These are phyloP conservation scores for Cyathus striatus DNA, from an alignment of 768 basidiomycete genomes.

Conservation along the genomic window DNA sequence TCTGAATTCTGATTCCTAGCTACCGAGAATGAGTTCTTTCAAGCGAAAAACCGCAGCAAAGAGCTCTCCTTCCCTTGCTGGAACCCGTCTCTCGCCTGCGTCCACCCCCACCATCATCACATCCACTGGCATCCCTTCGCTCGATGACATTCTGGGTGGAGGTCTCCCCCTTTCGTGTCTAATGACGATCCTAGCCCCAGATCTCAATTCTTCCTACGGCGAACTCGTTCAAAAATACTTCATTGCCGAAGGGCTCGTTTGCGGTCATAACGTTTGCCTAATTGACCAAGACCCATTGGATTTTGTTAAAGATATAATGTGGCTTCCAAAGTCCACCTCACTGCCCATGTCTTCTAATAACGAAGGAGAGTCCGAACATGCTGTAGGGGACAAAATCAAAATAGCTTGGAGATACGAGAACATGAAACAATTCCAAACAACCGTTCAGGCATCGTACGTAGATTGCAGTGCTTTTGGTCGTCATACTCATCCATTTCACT, in stretches of 20 bases:
- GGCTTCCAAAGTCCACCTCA: slow-evolving; percentile 49
- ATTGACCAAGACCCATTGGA: slow-evolving; percentile 52
- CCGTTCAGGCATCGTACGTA: slow-evolving; percentile 54
- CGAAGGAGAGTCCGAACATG: slow-evolving; percentile 32
- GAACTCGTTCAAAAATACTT: slow-evolving; percentile 86
- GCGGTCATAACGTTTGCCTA: slow-evolving; percentile 64
- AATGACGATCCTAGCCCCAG: slow-evolving; percentile 73
- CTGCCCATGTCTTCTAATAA: slow-evolving; percentile 10
- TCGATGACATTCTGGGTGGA: slow-evolving; percentile 94
- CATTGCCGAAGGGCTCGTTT: slow-evolving; percentile 78
- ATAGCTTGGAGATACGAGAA: slow-evolving; percentile 98
- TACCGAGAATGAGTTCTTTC: slow-evolving; percentile 85
- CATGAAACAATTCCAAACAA: slow-evolving; percentile 91
- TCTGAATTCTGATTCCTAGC: too few species aligned
- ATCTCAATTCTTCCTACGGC: slow-evolving; percentile 81
- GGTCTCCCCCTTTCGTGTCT: slow-evolving; percentile 81
- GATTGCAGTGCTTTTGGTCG: slow-evolving; percentile 11
- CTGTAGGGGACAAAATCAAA: slow-evolving; percentile 59
- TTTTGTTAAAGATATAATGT: slow-evolving; percentile 77
- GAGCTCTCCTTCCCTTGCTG: slow-evolving; percentile 34
- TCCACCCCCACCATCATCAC: slow-evolving; percentile 53
- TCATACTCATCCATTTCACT: slow-evolving; percentile 1
- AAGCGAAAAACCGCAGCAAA: slow-evolving; percentile 55
- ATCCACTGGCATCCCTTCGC: slow-evolving; percentile 86
- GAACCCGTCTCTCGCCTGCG: slow-evolving; percentile 55